Evolutionary conservation across 768 basidiomycete species (phyloP).

Genomic region (Leccinum aurantiacum): DNA sequence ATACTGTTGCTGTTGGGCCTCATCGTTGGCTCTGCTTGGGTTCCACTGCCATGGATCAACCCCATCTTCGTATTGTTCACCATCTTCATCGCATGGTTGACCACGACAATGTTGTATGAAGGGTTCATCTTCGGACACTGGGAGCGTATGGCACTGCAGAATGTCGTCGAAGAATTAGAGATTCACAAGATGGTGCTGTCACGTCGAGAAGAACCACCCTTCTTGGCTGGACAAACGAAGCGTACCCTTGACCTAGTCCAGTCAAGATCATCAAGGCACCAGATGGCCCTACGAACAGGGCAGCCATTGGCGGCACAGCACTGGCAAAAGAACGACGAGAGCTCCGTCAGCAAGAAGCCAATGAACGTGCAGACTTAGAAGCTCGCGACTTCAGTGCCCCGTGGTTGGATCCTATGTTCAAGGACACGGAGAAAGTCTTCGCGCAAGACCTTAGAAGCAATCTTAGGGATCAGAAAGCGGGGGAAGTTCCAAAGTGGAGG

Average conservation of each 20-base stretch:
- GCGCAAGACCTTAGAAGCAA: slow-evolving; percentile 89
- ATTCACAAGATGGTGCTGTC: slow-evolving; percentile 51
- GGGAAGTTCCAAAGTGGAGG: slow-evolving; percentile 88
- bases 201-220: slow-evolving; percentile 86
- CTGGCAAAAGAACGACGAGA: slow-evolving; percentile 95
- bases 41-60: slow-evolving; percentile 72
- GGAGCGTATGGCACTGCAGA: slow-evolving; percentile 86
- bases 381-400: slow-evolving; percentile 93
- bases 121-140: slow-evolving; percentile 93
- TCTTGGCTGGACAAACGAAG: slow-evolving; percentile 95
- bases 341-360: slow-evolving; percentile 89
- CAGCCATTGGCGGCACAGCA: slow-evolving; percentile 90
- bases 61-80: slow-evolving; percentile 79
- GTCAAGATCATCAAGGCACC: slow-evolving; percentile 99
- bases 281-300: slow-evolving; percentile 94
- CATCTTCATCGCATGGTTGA: slow-evolving; percentile 72
- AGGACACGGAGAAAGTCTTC: slow-evolving; percentile 80
- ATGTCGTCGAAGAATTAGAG: slow-evolving; percentile 87
- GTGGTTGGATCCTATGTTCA: slow-evolving; percentile 98
- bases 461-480: slow-evolving; percentile 77
- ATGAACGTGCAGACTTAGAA: slow-evolving; percentile 92
- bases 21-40: slow-evolving; percentile 71
- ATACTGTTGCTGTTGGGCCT: slow-evolving; percentile 61
- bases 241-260: slow-evolving; percentile 93
- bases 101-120: slow-evolving; percentile 88